Conservation (phyloP, 1,139 yeast genomes). For the Yamadazyma jaroonii region DNA sequence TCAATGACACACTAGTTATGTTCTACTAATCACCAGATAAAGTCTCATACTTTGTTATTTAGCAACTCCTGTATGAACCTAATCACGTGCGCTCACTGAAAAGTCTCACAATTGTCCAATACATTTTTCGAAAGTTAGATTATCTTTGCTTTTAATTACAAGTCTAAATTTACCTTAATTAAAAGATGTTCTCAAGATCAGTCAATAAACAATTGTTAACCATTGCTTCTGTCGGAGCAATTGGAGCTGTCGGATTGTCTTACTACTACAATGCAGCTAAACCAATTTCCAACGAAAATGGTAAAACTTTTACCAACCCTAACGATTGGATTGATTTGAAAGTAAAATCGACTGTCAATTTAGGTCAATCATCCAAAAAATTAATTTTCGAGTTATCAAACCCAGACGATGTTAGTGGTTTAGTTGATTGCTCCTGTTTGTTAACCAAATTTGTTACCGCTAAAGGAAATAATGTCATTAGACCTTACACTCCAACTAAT, state of each 20-base stretch:
- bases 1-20: no score
- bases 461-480: conserved; percentile 84
- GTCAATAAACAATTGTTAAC: conserved; percentile 8
- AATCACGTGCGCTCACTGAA: background rate
- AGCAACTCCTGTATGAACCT: conserved; percentile 1
- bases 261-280: conserved; percentile 34
- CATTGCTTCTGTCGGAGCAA: conserved; percentile 21
- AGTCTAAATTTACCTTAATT: no score
- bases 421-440: conserved; percentile 75
- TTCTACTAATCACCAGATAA: background rate
- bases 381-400: conserved; percentile 71
- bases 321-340: conserved; percentile 82
- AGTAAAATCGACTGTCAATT: conserved; percentile 52
- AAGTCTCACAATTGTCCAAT: no score
- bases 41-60: background rate
- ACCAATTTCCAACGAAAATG: conserved; percentile 44
- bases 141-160: background rate
- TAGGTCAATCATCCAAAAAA: conserved; percentile 64
- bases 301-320: conserved; percentile 64
- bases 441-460: conserved; percentile 78
- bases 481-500: conserved; percentile 95
- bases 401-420: conserved; percentile 70
- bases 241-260: conserved; percentile 54
- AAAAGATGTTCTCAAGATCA: conserved; percentile 5
- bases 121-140: background rate